These are phyloP conservation scores for Sclerotinia sclerotiorum DNA, from an alignment of 2,329 filamentous ascomycete genomes.

Conservation along the genomic window DNA sequence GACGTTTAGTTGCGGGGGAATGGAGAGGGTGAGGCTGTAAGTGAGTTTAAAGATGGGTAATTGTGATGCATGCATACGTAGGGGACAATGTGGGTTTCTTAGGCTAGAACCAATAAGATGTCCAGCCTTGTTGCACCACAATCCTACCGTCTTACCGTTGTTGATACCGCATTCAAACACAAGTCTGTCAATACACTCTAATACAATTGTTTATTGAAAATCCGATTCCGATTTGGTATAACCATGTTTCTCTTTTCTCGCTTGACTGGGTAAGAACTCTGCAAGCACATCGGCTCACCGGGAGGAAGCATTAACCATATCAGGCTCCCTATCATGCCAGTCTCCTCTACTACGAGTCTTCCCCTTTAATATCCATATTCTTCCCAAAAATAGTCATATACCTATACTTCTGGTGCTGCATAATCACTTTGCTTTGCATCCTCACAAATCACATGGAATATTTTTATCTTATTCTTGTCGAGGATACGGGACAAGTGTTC, in stretches of 20 bases:
- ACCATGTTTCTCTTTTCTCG: neutral
- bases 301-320: neutral
- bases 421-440: neutral
- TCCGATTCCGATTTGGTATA: neutral
- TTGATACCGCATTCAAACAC: neutral
- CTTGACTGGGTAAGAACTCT: neutral
- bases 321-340: neutral
- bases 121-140: neutral
- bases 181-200: neutral
- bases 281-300: neutral
- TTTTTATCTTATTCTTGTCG: neutral
- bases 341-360: neutral
- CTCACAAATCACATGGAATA: neutral
- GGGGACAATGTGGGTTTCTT: neutral
- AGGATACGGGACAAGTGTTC: neutral
- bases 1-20: neutral
- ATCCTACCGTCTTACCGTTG: neutral
- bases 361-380: neutral
- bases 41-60: neutral
- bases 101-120: neutral
- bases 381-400: neutral
- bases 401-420: neutral
- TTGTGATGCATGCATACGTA: neutral
- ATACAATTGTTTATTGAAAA: neutral
- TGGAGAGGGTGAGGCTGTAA: slow-evolving; percentile 3